Evolutionary conservation across 208 protist species (phyloP), one percentile per base, ranked within the genome.

Genomic region (Porcisia deanei): DNA sequence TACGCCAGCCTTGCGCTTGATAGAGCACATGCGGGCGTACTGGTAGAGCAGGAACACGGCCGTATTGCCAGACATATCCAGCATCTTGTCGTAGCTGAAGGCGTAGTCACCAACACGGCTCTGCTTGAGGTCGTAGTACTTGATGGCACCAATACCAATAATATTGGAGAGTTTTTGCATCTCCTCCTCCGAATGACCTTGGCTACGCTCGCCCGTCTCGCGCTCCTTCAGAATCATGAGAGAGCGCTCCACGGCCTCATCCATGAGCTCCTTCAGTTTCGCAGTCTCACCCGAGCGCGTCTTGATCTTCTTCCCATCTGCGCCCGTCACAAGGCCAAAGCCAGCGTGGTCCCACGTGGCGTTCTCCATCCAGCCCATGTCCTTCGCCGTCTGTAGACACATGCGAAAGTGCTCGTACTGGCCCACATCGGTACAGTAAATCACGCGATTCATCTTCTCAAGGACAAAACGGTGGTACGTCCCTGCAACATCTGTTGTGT

Each of bases 81-180:
- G 93, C 98, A 99, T 99, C 74, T 96, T 96, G 54, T 99, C 96
- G 81, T 95, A 99, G 80, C 85, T 94, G 84, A 99, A 99, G 53
- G 86, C 81, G 90, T 99, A 99, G 89, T 99, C 96, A 63, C 84
- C 92, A 12, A 88, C 90, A 71, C 98, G 93, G 68, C 90, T 98
- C 77, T 96, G 92, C 83, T 97, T 96, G 34, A 99, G 90, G 84
- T 99, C 98, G 76, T 95, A 98, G 90, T 99, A 99, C 87, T 99
- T 99, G 77, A 99, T 86, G 41, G 98, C 96, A 64, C 94, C 96
- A 71, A 99, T 86, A 20, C 98, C 98, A 54, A 99, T 93, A 45
- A 93, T 89, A 72, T 97, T 88, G 49, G 96, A 84, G 18, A 98
- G 93, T 22, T 75, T 58, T 66, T 78, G 74, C 85, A 97, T 94